Evolutionary conservation across 106 monocot species (phyloP).

Genomic region (Agapanthus africanus): DNA sequence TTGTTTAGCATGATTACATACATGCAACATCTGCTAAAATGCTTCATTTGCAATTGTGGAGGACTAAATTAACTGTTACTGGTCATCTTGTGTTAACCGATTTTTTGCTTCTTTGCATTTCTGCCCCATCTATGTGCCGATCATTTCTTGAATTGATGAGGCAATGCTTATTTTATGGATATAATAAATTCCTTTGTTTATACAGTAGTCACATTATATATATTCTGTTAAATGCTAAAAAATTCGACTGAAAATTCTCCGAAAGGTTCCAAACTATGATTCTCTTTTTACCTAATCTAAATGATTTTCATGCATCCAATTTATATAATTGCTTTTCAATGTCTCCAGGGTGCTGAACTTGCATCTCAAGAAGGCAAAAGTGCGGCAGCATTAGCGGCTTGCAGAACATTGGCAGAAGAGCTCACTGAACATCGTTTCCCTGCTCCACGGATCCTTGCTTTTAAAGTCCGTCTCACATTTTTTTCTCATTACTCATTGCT

Average conservation of each 20-base stretch:
- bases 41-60: not conserved
- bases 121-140: not conserved
- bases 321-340: not conserved
- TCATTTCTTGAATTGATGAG: not conserved
- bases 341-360: constrained; percentile 82
- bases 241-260: not conserved
- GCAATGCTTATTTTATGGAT: not conserved
- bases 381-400: constrained; percentile 94
- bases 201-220: not conserved
- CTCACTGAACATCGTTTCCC: constrained; percentile 86
- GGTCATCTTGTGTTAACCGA: not conserved
- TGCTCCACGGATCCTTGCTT: constrained; percentile 89
- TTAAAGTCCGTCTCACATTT: constrained; percentile 51
- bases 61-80: not conserved
- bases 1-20: not conserved
- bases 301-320: not conserved
- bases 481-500: not conserved
- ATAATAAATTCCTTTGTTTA: not conserved
- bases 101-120: not conserved
- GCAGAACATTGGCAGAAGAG: constrained; percentile 92
- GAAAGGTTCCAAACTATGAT: not conserved
- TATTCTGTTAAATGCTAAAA: not conserved
- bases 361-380: constrained; percentile 81
- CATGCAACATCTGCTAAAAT: not conserved
- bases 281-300: not conserved